Base-by-base conservation (phyloP, 805 yeast genomes). In the Nakazawaea peltata region DNA sequence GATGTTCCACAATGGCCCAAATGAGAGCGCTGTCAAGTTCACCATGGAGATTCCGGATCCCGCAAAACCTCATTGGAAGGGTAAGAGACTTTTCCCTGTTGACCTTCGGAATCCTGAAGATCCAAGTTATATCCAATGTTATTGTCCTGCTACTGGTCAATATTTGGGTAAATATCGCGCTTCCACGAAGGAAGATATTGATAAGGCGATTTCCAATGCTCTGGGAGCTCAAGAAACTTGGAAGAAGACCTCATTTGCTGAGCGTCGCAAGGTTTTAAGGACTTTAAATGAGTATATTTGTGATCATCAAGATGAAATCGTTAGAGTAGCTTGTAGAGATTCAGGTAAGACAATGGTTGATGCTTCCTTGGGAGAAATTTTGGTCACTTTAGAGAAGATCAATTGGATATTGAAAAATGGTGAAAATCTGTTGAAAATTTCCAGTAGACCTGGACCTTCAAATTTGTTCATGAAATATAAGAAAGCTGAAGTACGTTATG, bases 71-170 rank as follows among this genome's bases (percentile, higher is more conserved):
- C 90, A 85, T 52, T 88, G 96, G 96, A 87, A 87, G 56, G 95
- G 95, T 5, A 81, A 76, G 47, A 64, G 95, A 34, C 63, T 85
- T 23, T 71, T 73, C 34, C 79, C 86, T 0, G 70, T 81, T 11
- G 62, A 75, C 11, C 65, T 84, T 3, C 61, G 62, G 31, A 72
- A 74, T 38, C 68, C 70, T 2, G 71, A 69, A 17, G 87, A 81
- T 36, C 83, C 90, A 2, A 66, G 62, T 15, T 65, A 58, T 44
- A 83, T 90, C 42, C 88, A 85, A 50, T 75, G 88, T 41, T 81
- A 84, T 54, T 90, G 98, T 59, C 98, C 98, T 3, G 96, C 97
- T 0, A 92, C 97, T 0, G 94, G 96, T 23, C 96, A 86, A 57
- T 77, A 63, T 42, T 63, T 90, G 44, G 97, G 95, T 1, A 67